A percentile compares a stretch with the other conserved stretches of the same genome.
phyloP scores from a whole-genome alignment of 202 grass and related monocot genomes.

The Panicum virgatum region DNA sequence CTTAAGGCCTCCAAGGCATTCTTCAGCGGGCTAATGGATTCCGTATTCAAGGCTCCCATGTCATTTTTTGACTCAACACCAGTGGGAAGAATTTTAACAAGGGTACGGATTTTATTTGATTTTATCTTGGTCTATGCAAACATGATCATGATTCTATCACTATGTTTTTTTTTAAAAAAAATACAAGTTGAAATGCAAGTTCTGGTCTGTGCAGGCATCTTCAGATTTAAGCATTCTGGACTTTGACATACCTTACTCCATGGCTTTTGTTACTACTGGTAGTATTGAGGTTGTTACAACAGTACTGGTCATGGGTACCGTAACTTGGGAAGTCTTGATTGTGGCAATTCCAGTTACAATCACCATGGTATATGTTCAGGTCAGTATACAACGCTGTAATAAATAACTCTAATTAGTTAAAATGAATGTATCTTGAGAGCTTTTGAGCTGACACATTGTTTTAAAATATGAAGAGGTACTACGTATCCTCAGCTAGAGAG shows the following conservation, averaged over 20 bases:
- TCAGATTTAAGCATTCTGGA: slow-evolving; percentile 95
- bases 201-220: slow-evolving; percentile 61
- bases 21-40: slow-evolving; percentile 76
- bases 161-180: not conserved
- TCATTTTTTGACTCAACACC: slow-evolving; percentile 94
- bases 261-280: slow-evolving; percentile 60
- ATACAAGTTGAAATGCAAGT: not conserved
- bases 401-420: slow-evolving; percentile 12
- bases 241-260: slow-evolving; percentile 93
- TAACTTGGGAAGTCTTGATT: slow-evolving; percentile 85
- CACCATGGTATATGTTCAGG: slow-evolving; percentile 68
- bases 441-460: slow-evolving; percentile 21
- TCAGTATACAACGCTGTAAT: slow-evolving; percentile 34
- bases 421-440: not conserved
- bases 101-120: slow-evolving; percentile 50
- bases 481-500: slow-evolving; percentile 82
- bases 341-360: slow-evolving; percentile 76
- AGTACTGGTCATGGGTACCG: slow-evolving; percentile 62
- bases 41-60: slow-evolving; percentile 88
- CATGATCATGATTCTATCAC: not conserved
- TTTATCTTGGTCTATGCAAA: not conserved
- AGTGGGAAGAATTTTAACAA: slow-evolving; percentile 86
- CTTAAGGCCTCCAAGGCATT: slow-evolving; percentile 84
- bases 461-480: slow-evolving; percentile 65
- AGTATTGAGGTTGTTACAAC: slow-evolving; percentile 43